Evolutionary conservation across 495 filamentous ascomycete genomes (phyloP), one percentile per base, ranked within the genome.

Genomic region (Penicillium atrosanguineum): DNA sequence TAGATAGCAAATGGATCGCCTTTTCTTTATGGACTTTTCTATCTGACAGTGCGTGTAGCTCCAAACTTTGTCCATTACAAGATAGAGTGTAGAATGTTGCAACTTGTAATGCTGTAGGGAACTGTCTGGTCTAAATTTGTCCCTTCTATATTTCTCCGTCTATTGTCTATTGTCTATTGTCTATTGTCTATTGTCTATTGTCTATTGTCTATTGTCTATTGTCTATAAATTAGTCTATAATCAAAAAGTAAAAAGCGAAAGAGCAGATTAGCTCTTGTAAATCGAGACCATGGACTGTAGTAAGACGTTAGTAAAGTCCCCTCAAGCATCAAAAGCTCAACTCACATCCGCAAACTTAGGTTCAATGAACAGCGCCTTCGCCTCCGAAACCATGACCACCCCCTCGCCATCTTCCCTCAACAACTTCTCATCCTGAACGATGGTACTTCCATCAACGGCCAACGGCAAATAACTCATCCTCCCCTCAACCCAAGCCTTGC

Each of bases 351-450:
- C 90, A 66, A 89, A 81, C 69, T 82, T 91, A 3, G 93, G 93
- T 68, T 95, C 90, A 48, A 97, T 78, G 70, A 95, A 97, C 57
- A 97, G 76, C 11, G 88, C 93, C 63, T 83, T 86, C 26, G 85
- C 89, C 69, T 91, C 87, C 26, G 82, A 86, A 47, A 93, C 75
- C 56, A 90, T 78, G 20, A 81, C 62, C 7, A 81, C 75, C 29
- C 75, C 79, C 53, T 85, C 76, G 48, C 75, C 76, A 42, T 74
- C 76, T 50, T 70, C 78, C 11, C 7, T 50, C 26, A 57, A 48
- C 19, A 59, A 36, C 16, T 44, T 55, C 20, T 26, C 39, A 56
- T 65, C 60, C 9, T 47, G 2, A 1, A 53, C 37, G 15, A 62
- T n/a, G 19, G n/a, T 23, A 7, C 21, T n/a, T 1, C 18, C 40